Base-by-base conservation (phyloP, 2,329 filamentous ascomycete species). In the Penicillium janthinellum region DNA sequence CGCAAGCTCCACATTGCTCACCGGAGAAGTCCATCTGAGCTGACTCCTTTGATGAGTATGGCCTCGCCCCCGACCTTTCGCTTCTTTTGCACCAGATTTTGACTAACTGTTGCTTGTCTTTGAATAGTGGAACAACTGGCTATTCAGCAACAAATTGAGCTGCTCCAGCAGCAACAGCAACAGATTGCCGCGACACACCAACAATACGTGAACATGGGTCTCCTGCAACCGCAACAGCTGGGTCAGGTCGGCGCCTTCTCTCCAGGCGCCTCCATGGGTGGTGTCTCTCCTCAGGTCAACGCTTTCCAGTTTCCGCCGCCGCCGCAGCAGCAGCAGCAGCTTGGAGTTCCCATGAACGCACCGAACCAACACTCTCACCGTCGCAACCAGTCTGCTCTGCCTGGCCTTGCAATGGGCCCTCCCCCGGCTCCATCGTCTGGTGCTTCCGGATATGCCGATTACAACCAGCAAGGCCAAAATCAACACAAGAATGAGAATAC, bases 1-100 rank as follows among this genome's bases (percentile, higher is more conserved):
- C 92, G 94, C 75, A 90, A 93, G 77, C 87, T 98, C 77, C 93
- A 98, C 82, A 97, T 98, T 80, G 94, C 94, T 73, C 94, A 98
- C 83, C 90, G 94, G 75, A 89, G 94, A 79, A 97, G 92, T 81
- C 95, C 94, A 67, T 98, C 95, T 69, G 95, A 98, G 84, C 84
- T 98, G 79, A 98, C 94, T 60, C 95, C 94, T 66, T 83, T 98
- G 79, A 96, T 98, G 91, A 96, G 92, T 92, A 91, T 87, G 91
- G 92, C 39, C 22, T 17, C 28, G 8, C 34, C 17, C 20, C 8
- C 5, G 5, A 15, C 22, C 14, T 14, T 28, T 22, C 22, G 10
- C 11, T 48, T 11, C 25, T 6, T 28, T 28, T 28, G 25, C 25
- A 28, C 25, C 5, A 28, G 25, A 25, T 4, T 20, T 14, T 3